Evolutionary conservation across 1,284 basidiomycete species (phyloP), one percentile per base, ranked within the genome.

Genomic region (Ganoderma resinaceum): DNA sequence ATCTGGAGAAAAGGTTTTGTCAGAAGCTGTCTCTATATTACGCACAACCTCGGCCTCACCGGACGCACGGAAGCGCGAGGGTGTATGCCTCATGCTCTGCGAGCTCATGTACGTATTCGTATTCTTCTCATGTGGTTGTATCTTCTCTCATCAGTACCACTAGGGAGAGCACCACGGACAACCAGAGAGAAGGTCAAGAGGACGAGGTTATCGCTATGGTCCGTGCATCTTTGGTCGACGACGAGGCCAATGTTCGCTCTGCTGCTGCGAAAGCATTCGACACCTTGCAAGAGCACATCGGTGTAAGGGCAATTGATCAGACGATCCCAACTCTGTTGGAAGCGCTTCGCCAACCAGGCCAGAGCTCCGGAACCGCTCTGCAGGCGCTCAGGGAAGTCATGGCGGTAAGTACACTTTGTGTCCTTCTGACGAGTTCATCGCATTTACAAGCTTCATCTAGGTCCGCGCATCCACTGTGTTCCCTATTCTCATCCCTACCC

Each of bases 231-330:
- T 86, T 99, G 12, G 95, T 99, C 37, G 97, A 99, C 78, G 90
- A 93, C 67, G 92, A 96, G 74, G 83, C 92, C 11, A 88, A 87
- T 61, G 98, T 99, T n/a, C 91, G 97, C 67, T 83, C 92, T 6
- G 97, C 97, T 0, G 97, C 97, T 8, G 97, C 97, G 0, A 91
- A 90, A 78, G 95, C 96, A 0, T 99, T 99, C 82, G 97, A 99
- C 78, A 87, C 91, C 1, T 86, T 98, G 59, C 97, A 99, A 82
- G 95, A 97, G 72, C 87, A 94, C 77, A 86, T 97, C 58, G 97
- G 98, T 11, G 87, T 89, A 38, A 94, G 92, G 77, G 97, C 97
- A 7, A 97, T 99, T 74, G 96, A 99, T 78, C 91, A 97, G 81
- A 99, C 96, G 0, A 97, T 99, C 72, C 98, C 97, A 0, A 99